Evolutionary conservation across 2,329 filamentous ascomycete species (phyloP).

Genomic region (Penicillium sp.): DNA sequence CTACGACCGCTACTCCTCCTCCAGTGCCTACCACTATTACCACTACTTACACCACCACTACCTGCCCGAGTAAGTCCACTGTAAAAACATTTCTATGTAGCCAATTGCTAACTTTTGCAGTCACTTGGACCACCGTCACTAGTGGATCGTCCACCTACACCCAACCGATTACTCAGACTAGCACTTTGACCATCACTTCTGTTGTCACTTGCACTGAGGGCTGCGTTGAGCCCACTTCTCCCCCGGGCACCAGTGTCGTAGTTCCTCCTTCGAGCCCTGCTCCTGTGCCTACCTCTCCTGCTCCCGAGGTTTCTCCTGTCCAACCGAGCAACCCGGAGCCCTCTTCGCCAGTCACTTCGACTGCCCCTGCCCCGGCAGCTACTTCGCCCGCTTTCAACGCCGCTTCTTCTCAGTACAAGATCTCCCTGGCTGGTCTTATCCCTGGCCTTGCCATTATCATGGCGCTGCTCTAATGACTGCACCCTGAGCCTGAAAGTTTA

Average conservation of each 20-base stretch:
- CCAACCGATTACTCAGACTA: conserved; percentile 29
- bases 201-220: conserved; percentile 25
- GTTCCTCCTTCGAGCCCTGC: conserved; percentile 2
- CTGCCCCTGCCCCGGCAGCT: conserved; percentile 5
- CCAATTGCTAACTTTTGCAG: conserved; percentile 19
- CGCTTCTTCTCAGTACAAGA: conserved; percentile 23
- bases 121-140: conserved; percentile 27
- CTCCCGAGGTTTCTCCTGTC: conserved; percentile 2
- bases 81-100: background rate
- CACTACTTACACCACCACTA: conserved; percentile 31
- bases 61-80: conserved; percentile 32
- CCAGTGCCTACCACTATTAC: conserved; percentile 22
- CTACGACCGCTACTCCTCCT: conserved; percentile 8
- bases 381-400: conserved; percentile 21
- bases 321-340: background rate
- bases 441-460: conserved; percentile 21
- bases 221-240: conserved; percentile 14
- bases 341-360: background rate
- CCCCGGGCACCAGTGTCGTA: background rate
- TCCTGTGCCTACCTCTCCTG: conserved; percentile 1
- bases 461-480: conserved; percentile 20
- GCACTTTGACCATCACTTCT: conserved; percentile 27
- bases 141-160: conserved; percentile 27
- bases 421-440: conserved; percentile 18
- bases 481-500: background rate